Evolutionary conservation across 1,284 basidiomycete species (phyloP).

Genomic region (Ceratobasidium sp.): DNA sequence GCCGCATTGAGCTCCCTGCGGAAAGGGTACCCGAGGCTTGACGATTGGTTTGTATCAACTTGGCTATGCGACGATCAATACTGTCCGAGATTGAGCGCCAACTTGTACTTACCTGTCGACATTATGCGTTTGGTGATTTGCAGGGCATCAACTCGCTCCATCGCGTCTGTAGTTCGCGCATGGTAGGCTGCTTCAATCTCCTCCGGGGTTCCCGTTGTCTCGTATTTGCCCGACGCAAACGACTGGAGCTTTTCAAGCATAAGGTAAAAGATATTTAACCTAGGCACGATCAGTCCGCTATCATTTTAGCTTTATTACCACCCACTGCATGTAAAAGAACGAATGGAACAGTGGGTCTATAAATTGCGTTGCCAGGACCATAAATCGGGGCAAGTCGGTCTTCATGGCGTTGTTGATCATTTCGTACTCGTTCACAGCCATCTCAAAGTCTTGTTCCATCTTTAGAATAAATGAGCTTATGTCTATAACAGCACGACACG

Average conservation of each 20-base stretch:
- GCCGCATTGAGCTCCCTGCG: constrained; percentile 41
- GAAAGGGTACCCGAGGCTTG: constrained; percentile 49
- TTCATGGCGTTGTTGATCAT: constrained; percentile 94
- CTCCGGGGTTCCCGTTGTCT: constrained; percentile 67
- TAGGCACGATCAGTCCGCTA: constrained; percentile 46
- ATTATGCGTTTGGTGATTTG: constrained; percentile 80
- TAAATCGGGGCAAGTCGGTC: constrained; percentile 90
- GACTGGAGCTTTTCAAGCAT: constrained; percentile 91
- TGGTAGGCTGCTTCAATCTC: constrained; percentile 84
- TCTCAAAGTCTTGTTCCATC: constrained; percentile 98
- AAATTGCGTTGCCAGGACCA: constrained; percentile 85
- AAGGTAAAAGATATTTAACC: constrained; percentile 92
- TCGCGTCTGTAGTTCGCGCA: constrained; percentile 78
- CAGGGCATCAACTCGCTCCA: constrained; percentile 75
- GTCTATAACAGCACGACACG: neutral
- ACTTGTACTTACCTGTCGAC: constrained; percentile 72
- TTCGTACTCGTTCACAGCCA: constrained; percentile 94
- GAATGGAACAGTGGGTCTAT: constrained; percentile 97
- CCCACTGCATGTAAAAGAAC: constrained; percentile 99
- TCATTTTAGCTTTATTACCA: constrained; percentile 42
- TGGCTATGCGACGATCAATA: constrained; percentile 54
- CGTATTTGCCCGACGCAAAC: constrained; percentile 86
- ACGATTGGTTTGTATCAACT: constrained; percentile 58
- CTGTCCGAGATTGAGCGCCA: neutral
- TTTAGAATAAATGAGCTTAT: constrained; percentile 50